Evolutionary conservation across 1,139 yeast species (phyloP), one percentile per base, ranked within the genome.

Genomic region (Blastobotrys illinoisensis): DNA sequence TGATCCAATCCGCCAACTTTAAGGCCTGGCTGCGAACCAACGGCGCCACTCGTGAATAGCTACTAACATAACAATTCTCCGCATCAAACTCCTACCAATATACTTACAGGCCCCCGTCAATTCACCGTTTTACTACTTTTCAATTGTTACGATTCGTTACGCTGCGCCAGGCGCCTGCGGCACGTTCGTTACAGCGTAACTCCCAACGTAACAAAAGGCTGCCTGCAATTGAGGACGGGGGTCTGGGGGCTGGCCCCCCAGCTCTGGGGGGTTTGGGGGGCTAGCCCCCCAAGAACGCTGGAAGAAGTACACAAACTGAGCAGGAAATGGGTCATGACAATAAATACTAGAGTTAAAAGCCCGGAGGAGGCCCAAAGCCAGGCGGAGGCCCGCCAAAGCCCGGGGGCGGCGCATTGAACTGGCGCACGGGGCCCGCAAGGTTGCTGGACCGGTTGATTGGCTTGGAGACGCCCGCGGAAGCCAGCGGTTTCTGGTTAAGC

Each of bases 391-490:
- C 13, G 64, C 67, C 32, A 67, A 63, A 23, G 7, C 67, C 69
- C 20, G 64, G 63, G 26, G 65, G 69, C 26, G 59, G 62, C 57
- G 46, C 61, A 56, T 6, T 56, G 56, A 20, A 56, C 13, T 52
- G 57, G 11, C 70, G 57, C n/a, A 66, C 64, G 2, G 72, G 71
- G 2, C 66, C 71, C 1, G 67, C 54, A 44, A 67, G 55, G 60
- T n/a, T 47, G 28, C 28, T 32, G 6, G 40, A 64, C 45, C 62
- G 67, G 56, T 74, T 76, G 49, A 79, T 66, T 3, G 81, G 76
- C 54, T 73, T 71, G 18, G 76, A 70, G 5, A 66, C 62, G 1
- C 83, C 40, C 2, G 40, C 40, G 7, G 40, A 11, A 16, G 40
- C 40, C 16, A 32, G 40, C 40, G 7, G 40, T n/a, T 32, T 32